These are phyloP conservation scores for Neonectria neomacrospora DNA, from an alignment of 2,329 filamentous ascomycete genomes.

Conservation along the genomic window DNA sequence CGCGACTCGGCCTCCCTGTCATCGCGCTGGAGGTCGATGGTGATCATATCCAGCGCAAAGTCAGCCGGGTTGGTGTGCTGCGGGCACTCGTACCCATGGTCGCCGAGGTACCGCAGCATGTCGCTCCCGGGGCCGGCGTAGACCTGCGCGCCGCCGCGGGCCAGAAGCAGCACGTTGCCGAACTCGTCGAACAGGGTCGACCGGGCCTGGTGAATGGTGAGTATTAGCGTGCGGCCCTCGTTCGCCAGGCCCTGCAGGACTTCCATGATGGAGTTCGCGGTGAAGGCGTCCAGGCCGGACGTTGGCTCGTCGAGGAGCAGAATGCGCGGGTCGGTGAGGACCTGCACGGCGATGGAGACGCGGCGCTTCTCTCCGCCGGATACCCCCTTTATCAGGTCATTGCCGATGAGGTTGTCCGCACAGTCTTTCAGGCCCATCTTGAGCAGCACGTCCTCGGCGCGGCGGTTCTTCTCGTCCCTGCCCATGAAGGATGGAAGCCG, in stretches of 20 bases:
- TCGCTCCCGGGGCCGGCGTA: slow-evolving; percentile 71
- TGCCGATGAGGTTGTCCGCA: slow-evolving; percentile 78
- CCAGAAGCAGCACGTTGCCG: slow-evolving; percentile 76
- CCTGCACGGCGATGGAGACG: slow-evolving; percentile 81
- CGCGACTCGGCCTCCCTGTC: slow-evolving; percentile 71
- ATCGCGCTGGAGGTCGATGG: slow-evolving; percentile 76
- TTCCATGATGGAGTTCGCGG: slow-evolving; percentile 79
- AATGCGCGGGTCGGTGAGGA: slow-evolving; percentile 78
- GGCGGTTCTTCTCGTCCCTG: slow-evolving; percentile 71
- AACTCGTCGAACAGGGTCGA: slow-evolving; percentile 79
- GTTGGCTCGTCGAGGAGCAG: slow-evolving; percentile 81
- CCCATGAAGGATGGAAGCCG: slow-evolving; percentile 78
- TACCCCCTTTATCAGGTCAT: slow-evolving; percentile 79
- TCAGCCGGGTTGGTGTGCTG: slow-evolving; percentile 80
- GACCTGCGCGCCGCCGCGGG: slow-evolving; percentile 74
- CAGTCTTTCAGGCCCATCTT: slow-evolving; percentile 85
- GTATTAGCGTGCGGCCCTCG: slow-evolving; percentile 77
- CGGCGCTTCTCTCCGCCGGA: slow-evolving; percentile 83
- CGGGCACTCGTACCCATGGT: slow-evolving; percentile 72
- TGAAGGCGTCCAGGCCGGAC: slow-evolving; percentile 81
- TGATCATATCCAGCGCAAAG: slow-evolving; percentile 81
- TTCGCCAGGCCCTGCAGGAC: slow-evolving; percentile 76
- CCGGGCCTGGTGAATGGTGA: slow-evolving; percentile 83
- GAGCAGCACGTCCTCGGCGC: slow-evolving; percentile 76
- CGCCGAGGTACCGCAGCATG: slow-evolving; percentile 74